Percentiles rank a stretch among this genome's conserved stretches.
Conservation (phyloP, 2,329 filamentous ascomycete species). For the Aspergillus flavus region DNA sequence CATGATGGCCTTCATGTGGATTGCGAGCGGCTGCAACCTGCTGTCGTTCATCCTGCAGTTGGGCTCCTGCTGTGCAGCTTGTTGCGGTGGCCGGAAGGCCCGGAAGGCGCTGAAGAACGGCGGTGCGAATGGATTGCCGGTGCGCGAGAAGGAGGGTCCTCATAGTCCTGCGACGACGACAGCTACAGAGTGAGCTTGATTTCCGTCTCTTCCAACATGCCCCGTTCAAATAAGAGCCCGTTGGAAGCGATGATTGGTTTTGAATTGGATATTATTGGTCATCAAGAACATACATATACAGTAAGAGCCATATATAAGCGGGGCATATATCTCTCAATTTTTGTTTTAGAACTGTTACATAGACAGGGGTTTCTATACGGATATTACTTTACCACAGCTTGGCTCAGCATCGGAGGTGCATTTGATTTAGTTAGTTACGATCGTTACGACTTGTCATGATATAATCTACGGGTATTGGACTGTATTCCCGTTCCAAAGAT, state of each 20-base stretch:
- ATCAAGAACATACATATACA: not conserved
- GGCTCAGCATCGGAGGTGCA: not conserved
- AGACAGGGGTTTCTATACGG: not conserved
- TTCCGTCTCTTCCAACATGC: not conserved
- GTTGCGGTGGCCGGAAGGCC: constrained; percentile 44
- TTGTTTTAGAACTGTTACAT: constrained; percentile 6
- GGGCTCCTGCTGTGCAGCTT: constrained; percentile 72
- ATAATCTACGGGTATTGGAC: not conserved
- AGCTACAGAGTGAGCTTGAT: not conserved
- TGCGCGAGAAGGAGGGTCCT: constrained; percentile 19
- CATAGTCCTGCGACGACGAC: constrained; percentile 11
- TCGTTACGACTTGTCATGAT: constrained; percentile 1
- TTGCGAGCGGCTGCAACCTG: constrained; percentile 67
- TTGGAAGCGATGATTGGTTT: not conserved
- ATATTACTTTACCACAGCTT: not conserved
- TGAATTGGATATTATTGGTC: not conserved
- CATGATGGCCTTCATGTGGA: constrained; percentile 92
- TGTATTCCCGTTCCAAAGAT: not conserved
- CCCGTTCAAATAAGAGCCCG: too few species aligned
- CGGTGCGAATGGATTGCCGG: constrained; percentile 1
- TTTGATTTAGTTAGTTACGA: constrained; percentile 3
- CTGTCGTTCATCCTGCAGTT: constrained; percentile 74
- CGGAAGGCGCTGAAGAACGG: constrained; percentile 35
- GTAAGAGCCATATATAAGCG: constrained; percentile 4
- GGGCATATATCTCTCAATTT: constrained; percentile 5